Base-by-base conservation (phyloP, 2,329 filamentous ascomycete genomes). In the Neonectria sp. region DNA sequence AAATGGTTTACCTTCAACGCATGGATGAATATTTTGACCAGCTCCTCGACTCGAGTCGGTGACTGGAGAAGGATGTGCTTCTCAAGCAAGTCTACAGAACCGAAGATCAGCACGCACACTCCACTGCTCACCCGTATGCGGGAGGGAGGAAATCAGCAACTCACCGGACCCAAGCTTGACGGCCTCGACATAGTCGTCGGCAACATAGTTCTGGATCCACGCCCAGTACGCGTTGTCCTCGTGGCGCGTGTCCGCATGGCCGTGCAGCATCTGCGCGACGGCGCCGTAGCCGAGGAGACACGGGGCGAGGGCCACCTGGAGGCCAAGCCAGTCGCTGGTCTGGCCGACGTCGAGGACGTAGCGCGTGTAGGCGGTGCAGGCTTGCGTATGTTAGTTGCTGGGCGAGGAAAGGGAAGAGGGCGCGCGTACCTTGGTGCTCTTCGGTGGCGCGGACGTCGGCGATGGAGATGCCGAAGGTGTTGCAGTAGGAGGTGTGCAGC, bases 171-270 rank as follows among this genome's bases (percentile, higher is more conserved):
- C 94, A 3, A 89, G 85, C 70, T 84, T 85, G 60, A 97, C 93
- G 6, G 93, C 93, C 68, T 90, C 85, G 1, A 85, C 82, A 72
- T 97, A 98, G 78, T 96, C 93, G 1, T 93, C 91, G 2, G 91
- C 92, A 17, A 93, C 89, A 77, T 98, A 98, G 76, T 94, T 97
- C 77, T 95, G 86, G 71, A 98, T 94, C 95, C 95, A 98, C 52
- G 90, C 88, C 92, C 93, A 96, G 82, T 97, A 98, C 21, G 82
- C 85, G 78, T 95, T 97, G 0, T 85, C 89, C 13, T 92, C 85
- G 45, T 86, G 85, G 68, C 84, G 84, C 40, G 90, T 92, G n/a
- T 83, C 84, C 55, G 86, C 82, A 68, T 93, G 90, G 15, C 84
- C 84, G 73, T 90, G 86, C 3, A 97, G 85, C 74, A 93, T 88